Base-by-base conservation (phyloP, 2,329 filamentous ascomycete species). In the Colletotrichum falcatum region DNA sequence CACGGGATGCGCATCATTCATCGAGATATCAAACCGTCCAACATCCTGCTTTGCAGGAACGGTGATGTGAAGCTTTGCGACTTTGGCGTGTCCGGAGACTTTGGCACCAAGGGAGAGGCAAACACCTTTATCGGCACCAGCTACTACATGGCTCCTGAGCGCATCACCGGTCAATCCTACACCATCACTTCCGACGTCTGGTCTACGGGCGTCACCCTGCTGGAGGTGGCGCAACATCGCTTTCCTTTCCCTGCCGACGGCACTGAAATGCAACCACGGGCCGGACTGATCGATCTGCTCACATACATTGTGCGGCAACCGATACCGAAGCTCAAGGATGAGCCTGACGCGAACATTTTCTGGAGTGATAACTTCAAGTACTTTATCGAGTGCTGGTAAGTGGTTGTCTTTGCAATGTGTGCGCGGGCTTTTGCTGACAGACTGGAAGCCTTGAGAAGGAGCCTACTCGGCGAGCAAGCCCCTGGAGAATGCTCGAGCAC, bases 351-450 rank as follows among this genome's bases (percentile, higher is more conserved):
- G 75, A 91, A 91, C 70, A 97, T 99, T 75, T 92, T 91, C 78
- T 99, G 96, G 96, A 97, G 93, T 75, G 93, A 97, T 76, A 97
- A 93, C 78, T 98, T 99, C 83, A 99, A 99, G 81, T 98, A 98
- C 80, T 99, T 99, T 77, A 98, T 99, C 76, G 95, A 98, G 83
- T 98, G 95, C 89, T 98, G 96, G 95, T 98, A 89, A 79, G 94
- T 91, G 65, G 18, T 28, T 11, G 44, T 18, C 20, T 37, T 16
- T 48, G n/a, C 30, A 56, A 16, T 2, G 16, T 46, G 26, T 55
- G 48, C 8, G 39, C 12, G 14, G 58, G 5, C 8, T 46, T 49
- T 9, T 18, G 26, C 67, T 74, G 65, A 70, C 8, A 48, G 5
- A 35, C 39, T 54, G 7, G 7, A 73, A 98, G 96, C 83, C 88